Percentiles rank a stretch among this genome's conserved stretches.
Conservation (phyloP, 192 early-diverging fungal genomes). For the Backusella westeae region DNA sequence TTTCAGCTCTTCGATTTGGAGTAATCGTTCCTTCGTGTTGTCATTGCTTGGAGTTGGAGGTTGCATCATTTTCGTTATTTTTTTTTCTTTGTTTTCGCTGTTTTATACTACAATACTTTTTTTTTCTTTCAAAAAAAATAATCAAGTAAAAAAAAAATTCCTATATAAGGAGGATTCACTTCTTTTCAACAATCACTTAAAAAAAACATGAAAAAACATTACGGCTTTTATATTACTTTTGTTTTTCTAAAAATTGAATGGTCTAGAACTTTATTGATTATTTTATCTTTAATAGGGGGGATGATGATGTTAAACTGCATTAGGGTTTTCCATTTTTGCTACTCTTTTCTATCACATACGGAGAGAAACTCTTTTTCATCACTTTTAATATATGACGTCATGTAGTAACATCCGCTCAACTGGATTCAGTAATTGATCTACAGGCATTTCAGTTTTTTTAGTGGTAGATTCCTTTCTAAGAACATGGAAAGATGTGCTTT, state of each 20-base stretch:
- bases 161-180: neutral
- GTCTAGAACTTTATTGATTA: conserved; percentile 3
- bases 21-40: conserved; percentile 20
- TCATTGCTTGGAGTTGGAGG: conserved; percentile 21
- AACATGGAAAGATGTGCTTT: neutral
- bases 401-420: neutral
- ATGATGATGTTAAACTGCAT: conserved; percentile 18
- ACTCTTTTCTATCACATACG: neutral
- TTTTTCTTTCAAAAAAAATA: neutral
- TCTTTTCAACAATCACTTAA: neutral
- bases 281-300: conserved; percentile 1
- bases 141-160: neutral
- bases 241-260: neutral
- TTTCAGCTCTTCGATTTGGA: conserved; percentile 49
- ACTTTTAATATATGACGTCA: conserved; percentile 1
- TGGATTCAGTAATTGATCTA: conserved; percentile 8
- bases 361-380: neutral
- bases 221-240: neutral
- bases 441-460: neutral
- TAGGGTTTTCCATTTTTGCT: neutral
- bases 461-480: neutral
- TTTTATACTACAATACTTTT: neutral
- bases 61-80: neutral
- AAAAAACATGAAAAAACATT: neutral
- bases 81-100: neutral